Conservation (phyloP, 257 asterid species). For the Henckelia pumila region DNA sequence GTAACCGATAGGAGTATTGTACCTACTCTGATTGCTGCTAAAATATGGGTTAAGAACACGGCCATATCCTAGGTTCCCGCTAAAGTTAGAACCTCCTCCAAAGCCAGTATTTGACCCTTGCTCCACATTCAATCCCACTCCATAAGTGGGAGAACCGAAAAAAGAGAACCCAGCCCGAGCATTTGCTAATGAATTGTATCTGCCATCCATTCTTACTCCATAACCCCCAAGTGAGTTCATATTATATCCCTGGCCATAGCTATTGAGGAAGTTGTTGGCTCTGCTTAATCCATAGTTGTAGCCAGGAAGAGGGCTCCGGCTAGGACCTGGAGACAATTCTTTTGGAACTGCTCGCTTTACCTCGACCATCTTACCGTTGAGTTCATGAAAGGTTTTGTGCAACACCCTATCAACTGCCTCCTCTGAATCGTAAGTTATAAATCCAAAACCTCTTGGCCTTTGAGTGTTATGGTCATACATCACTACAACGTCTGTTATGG, state of each 20-base stretch:
- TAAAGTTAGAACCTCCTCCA: constrained; percentile 42
- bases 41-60: constrained; percentile 23
- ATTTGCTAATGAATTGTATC: constrained; percentile 19
- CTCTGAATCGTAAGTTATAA: constrained; percentile 50
- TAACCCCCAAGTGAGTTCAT: constrained; percentile 33
- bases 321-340: constrained; percentile 28
- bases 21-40: constrained; percentile 19
- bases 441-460: constrained; percentile 60
- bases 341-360: constrained; percentile 31
- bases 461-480: constrained; percentile 31
- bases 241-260: constrained; percentile 40
- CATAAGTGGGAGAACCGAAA: constrained; percentile 24
- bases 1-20: constrained; percentile 17
- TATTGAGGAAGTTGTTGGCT: constrained; percentile 34
- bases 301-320: constrained; percentile 27
- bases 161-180: constrained; percentile 15
- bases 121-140: constrained; percentile 32
- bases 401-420: constrained; percentile 51
- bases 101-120: constrained; percentile 43
- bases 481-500: constrained; percentile 28
- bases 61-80: constrained; percentile 38
- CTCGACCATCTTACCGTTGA: constrained; percentile 56
- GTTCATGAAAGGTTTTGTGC: constrained; percentile 53
- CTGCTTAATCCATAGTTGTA: constrained; percentile 26
- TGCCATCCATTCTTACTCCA: constrained; percentile 25